Evolutionary conservation across 1,139 yeast genomes (phyloP), one percentile per base, ranked within the genome.

Genomic region (Chernovozyma sophiae-reginae): DNA sequence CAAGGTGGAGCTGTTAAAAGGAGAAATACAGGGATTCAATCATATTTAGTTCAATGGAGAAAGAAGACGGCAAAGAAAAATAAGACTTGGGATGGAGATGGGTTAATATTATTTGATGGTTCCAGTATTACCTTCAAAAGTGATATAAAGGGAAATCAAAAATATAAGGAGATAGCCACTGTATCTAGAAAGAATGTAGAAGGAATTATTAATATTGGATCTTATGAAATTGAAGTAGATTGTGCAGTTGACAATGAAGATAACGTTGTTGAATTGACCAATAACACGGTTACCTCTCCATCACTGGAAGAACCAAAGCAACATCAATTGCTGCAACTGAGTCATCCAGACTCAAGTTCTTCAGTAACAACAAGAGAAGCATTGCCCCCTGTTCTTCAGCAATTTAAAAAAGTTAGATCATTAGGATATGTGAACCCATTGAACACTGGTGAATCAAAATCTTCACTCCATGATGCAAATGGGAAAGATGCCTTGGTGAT

Each of bases 71-170:
- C 63, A 28, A 86, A 85, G 59, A 89, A 90, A 66, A 80, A 89
- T 56, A 90, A 90, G 55, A 81, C 90, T 0, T 92, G 98, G 98
- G 95, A 87, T 40, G 96, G 95, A 3, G 98, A 92, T 60, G 97
- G 96, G 0, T 58, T 61, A 19, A 65, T 86, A 4, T 44, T 57
- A 0, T 48, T 46, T 2, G 47, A 51, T 3, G 42, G 49, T 11
- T 42, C 41, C 3, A 30, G 37, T 3, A 49, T 51, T 2, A 34
- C 43, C 7, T 40, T 59, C 13, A 51, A 51, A 29, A 40, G 42
- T 10, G 47, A 45, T 26, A 33, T 35, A 19, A 39, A 45, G 25
- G 45, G 38, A 20, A 38, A 43, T 23, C 39, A 32, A 3, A 48
- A 46, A 32, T 44, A 44, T 18, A 54, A 51, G 31, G 42, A 43